Evolutionary conservation across 1,284 basidiomycete genomes (phyloP), one percentile per base, ranked within the genome.

Genomic region (Sphaerobolus stellatus): DNA sequence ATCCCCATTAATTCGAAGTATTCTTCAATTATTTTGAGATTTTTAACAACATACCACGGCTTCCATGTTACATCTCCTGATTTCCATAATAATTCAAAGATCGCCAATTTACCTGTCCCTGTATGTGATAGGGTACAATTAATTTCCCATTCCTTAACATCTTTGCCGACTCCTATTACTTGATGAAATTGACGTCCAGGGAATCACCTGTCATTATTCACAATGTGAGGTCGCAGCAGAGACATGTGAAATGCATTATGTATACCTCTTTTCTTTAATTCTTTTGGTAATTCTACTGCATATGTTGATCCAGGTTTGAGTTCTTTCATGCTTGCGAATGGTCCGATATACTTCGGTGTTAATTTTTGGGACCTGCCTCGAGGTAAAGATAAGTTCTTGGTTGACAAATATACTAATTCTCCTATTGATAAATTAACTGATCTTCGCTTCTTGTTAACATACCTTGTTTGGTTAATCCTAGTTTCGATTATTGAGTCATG

Each of bases 21-120:
- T n/a, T n/a, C n/a, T n/a, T n/a, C n/a, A n/a, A n/a, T n/a, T n/a
- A n/a, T n/a, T n/a, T n/a, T n/a, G n/a, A n/a, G n/a, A n/a, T n/a
- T n/a, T n/a, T n/a, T n/a, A n/a, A n/a, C n/a, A n/a, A n/a, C n/a
- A n/a, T n/a, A n/a, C n/a, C n/a, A 66, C 0, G 64, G 62, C n/a
- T 66, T 54, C 71, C 73, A 75, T 0, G 65, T 70, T 0, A 44
- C 38, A 52, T 76, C 71, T 0, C 74, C 73, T 0, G 65, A 40
- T 14, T 59, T 62, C 69, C 73, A 77, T 16, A 56, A 40, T 0
- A 76, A 58, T 16, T 71, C 56, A 50, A 74, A 75, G 3, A 63
- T 13, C 0, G 67, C 41, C 0, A 54, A 33, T 1, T 48, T 41
- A 0, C 64, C 66, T 20, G 59, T 56, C 18, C 72, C 69, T 1